Evolutionary conservation across 495 filamentous ascomycete genomes (phyloP), one percentile per base, ranked within the genome.

Genomic region (Penicillium salamii): DNA sequence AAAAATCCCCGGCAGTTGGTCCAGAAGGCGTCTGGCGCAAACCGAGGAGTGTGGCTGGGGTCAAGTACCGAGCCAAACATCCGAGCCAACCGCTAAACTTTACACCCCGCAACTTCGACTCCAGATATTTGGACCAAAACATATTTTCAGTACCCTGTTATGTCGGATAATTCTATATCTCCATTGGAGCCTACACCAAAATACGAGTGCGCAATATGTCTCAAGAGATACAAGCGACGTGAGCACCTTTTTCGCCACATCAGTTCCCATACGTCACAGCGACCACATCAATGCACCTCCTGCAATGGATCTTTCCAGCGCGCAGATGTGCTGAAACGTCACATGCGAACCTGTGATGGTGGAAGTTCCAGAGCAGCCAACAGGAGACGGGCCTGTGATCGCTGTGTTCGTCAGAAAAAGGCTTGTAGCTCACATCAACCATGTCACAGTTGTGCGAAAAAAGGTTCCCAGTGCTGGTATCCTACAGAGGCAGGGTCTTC

Each of bases 361-460:
- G 44, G 42, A 13, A 26, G 9, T 12, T 49, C 48, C 5, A 52
- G 53, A 37, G 40, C 40, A 13, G 42, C 33, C 3, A 42, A 38
- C 9, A 34, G 49, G 32, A 46, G 49, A 39, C 48, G 59, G 3
- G 56, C 52, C 12, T 62, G 59, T 38, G 56, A 62, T 45, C 53
- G 59, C 1, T 62, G 59, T 21, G 53, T 54, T 4, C 59, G 53
- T 5, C 59, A 59, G 47, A 62, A 62, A 29, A 62, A 62, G 24
- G 52, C 56, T 9, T 62, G 59, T 26, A 59, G 52, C 33, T 49
- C 49, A 18, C 49, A 50, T 26, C 52, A 59, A 31, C 59, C 59
- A 12, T 62, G 59, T 18, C 49, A 50, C 15, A 38, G 23, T 9
- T 62, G 59, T 21, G 35, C 49, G 5, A 53, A 44, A 17, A 52